Conservation (phyloP, 306 rosid genomes). For the Mucuna pruriens region DNA sequence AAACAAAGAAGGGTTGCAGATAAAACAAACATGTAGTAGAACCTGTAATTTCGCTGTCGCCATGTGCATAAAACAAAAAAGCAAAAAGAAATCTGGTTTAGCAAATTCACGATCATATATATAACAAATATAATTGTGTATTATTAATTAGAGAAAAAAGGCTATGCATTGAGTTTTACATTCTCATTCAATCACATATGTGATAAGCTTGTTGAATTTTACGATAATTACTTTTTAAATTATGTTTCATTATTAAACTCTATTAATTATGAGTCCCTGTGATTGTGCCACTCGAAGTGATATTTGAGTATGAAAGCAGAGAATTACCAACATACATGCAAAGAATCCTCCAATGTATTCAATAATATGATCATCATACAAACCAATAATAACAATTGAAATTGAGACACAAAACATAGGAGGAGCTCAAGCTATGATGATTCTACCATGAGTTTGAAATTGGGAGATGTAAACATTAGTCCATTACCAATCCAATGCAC, state of each 20-base stretch:
- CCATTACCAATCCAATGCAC: constrained; percentile 79
- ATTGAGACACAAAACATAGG: background rate
- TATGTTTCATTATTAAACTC: too few species aligned
- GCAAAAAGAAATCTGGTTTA: background rate
- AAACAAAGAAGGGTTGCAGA: constrained; percentile 69
- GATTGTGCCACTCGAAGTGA: background rate
- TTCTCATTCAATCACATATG: too few species aligned
- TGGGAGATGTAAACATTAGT: constrained; percentile 3
- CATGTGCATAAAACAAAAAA: constrained; percentile 30
- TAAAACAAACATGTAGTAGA: constrained; percentile 70
- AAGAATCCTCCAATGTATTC: background rate
- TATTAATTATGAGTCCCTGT: too few species aligned
- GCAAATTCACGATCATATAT: constrained; percentile 27
- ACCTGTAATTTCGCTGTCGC: constrained; percentile 77
- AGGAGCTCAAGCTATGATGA: background rate
- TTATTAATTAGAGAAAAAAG: too few species aligned
- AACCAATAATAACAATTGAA: background rate
- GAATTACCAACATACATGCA: constrained; percentile 23
- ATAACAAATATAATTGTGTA: background rate
- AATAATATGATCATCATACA: background rate
- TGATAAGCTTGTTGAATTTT: too few species aligned
- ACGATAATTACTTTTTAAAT: too few species aligned
- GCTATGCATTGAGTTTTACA: too few species aligned
- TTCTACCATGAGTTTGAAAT: background rate
- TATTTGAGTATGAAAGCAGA: background rate